A percentile compares a stretch with the other conserved stretches of the same genome.
These are phyloP conservation scores for Fusarium sp. DNA, from an alignment of 2,329 filamentous ascomycete species.

Conservation along the genomic window DNA sequence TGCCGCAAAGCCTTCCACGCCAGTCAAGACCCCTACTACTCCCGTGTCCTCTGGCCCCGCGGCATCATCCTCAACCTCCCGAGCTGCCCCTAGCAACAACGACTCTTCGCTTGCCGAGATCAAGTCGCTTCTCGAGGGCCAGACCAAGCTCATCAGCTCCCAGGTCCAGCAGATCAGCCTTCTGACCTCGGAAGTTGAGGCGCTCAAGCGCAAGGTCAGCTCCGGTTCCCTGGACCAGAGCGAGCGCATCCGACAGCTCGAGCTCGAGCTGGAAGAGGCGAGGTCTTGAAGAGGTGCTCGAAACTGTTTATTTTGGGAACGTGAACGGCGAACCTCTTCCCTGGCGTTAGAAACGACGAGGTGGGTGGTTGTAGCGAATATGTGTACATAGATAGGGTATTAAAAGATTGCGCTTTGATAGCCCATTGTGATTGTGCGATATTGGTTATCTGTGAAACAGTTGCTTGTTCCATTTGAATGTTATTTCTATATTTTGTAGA, in stretches of 20 bases:
- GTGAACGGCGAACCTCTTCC: constrained; percentile 12
- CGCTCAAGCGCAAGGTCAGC: constrained; percentile 81
- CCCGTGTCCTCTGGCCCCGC: constrained; percentile 49
- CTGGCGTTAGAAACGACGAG: constrained; percentile 28
- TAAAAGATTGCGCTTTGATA: constrained; percentile 46
- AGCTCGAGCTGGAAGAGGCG: constrained; percentile 75
- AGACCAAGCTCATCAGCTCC: constrained; percentile 81
- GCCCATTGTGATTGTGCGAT: constrained; percentile 1
- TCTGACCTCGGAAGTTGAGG: constrained; percentile 80
- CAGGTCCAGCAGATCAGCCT: constrained; percentile 81
- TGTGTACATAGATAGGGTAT: constrained; percentile 48
- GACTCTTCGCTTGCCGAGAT: constrained; percentile 80
- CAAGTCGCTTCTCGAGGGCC: constrained; percentile 80
- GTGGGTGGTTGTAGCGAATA: constrained; percentile 43
- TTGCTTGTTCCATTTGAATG: background rate
- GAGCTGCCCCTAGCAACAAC: constrained; percentile 57
- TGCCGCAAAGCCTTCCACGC: constrained; percentile 52
- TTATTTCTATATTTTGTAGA: background rate
- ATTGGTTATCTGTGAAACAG: background rate
- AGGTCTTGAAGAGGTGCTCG: constrained; percentile 61
- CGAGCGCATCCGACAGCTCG: constrained; percentile 75
- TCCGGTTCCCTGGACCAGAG: constrained; percentile 70
- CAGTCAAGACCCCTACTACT: constrained; percentile 49
- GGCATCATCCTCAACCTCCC: constrained; percentile 49
- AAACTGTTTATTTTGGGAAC: constrained; percentile 1